A percentile compares a stretch with the other conserved stretches of the same genome.
These are phyloP conservation scores for Bjerkandera adusta DNA, from an alignment of 1,284 basidiomycete genomes.

Conservation along the genomic window DNA sequence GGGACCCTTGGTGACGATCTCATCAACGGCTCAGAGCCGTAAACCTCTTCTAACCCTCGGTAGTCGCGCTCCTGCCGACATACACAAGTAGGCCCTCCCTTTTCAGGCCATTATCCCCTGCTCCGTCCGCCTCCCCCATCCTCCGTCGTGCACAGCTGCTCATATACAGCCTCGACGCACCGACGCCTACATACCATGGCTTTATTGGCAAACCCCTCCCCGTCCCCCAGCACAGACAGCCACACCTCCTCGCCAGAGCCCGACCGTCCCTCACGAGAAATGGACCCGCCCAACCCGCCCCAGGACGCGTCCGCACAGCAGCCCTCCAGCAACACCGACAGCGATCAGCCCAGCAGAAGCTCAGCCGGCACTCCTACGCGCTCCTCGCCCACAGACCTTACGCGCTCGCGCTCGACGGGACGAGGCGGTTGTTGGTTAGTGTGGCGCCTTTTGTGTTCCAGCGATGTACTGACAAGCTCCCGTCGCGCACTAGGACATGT, in stretches of 20 bases:
- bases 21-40: slow-evolving; percentile 22
- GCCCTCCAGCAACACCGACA: slow-evolving; percentile 24
- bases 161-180: slow-evolving; percentile 13
- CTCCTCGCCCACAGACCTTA: slow-evolving; percentile 45
- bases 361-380: slow-evolving; percentile 48
- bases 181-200: slow-evolving; percentile 19
- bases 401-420: slow-evolving; percentile 51
- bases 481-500: slow-evolving; percentile 60
- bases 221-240: slow-evolving; percentile 32
- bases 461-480: slow-evolving; percentile 9
- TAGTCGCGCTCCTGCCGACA: slow-evolving; percentile 22
- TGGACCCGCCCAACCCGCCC: slow-evolving; percentile 17
- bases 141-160: slow-evolving; percentile 15
- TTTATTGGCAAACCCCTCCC: slow-evolving; percentile 32
- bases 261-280: slow-evolving; percentile 23
- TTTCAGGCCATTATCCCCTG: slow-evolving; percentile 26
- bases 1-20: slow-evolving; percentile 32
- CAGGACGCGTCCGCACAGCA: slow-evolving; percentile 28
- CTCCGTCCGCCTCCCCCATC: slow-evolving; percentile 13
- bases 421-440: slow-evolving; percentile 77
- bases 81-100: slow-evolving; percentile 26
- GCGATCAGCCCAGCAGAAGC: slow-evolving; percentile 24
- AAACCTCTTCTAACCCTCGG: slow-evolving; percentile 26
- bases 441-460: slow-evolving; percentile 7
- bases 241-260: slow-evolving; percentile 28